These are phyloP conservation scores for Prunus davidiana DNA, from an alignment of 306 rosid species.

Conservation along the genomic window DNA sequence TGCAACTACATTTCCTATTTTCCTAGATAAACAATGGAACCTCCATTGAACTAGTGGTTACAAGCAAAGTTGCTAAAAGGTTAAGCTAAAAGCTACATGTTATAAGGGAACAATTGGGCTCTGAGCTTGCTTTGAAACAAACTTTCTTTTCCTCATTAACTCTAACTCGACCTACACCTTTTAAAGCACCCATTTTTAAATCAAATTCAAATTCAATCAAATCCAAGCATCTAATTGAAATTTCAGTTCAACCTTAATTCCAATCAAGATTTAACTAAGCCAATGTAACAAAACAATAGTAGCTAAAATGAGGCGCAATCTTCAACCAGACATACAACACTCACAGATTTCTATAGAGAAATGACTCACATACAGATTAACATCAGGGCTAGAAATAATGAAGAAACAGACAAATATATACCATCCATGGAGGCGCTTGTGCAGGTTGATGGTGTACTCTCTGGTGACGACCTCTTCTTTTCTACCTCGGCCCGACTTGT, in stretches of 20 bases:
- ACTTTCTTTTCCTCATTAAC: not conserved
- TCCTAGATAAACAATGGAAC: not conserved
- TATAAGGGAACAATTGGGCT: not conserved
- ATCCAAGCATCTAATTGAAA: not conserved
- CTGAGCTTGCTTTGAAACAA: not conserved
- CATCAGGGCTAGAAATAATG: not conserved
- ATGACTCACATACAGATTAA: not conserved
- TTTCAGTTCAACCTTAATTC: not conserved
- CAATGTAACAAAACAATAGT: not conserved
- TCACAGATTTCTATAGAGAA: not conserved
- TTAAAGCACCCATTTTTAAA: not conserved
- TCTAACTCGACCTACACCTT: not conserved
- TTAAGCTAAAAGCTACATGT: not conserved
- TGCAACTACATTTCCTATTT: not conserved
- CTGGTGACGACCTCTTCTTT: slow-evolving; percentile 43
- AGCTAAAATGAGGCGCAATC: not conserved
- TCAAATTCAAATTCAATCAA: not conserved
- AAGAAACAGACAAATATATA: not conserved
- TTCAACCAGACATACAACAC: not conserved
- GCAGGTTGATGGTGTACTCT: slow-evolving; percentile 51
- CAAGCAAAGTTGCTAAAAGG: not conserved
- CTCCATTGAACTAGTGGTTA: not conserved
- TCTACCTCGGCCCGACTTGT: slow-evolving; percentile 35
- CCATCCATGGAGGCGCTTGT: slow-evolving; percentile 53
- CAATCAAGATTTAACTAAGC: not conserved